Evolutionary conservation across 2,329 filamentous ascomycete genomes (phyloP).

Genomic region (Amauroascus verrucosus): DNA sequence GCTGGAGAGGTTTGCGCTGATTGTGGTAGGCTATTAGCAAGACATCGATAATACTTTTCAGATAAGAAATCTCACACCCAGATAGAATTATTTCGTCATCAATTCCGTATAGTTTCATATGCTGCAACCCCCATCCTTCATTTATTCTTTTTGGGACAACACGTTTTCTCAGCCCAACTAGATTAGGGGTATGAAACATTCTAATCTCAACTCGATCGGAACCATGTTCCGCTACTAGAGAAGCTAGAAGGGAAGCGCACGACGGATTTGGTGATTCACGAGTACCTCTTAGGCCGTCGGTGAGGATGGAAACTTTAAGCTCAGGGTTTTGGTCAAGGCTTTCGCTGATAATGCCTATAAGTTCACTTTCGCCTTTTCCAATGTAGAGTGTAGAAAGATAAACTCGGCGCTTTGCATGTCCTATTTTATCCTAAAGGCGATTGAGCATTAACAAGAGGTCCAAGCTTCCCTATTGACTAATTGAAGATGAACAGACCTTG

Average conservation of each 20-base stretch:
- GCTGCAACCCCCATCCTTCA: constrained; percentile 94
- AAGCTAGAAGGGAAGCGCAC: constrained; percentile 76
- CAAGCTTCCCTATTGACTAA: not conserved
- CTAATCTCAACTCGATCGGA: constrained; percentile 75
- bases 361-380: constrained; percentile 80
- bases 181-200: constrained; percentile 96
- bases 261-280: constrained; percentile 78
- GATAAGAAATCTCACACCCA: constrained; percentile 45
- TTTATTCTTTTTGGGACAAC: constrained; percentile 83
- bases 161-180: constrained; percentile 76
- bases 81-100: constrained; percentile 95
- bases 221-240: constrained; percentile 76
- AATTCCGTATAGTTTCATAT: constrained; percentile 96
- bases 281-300: constrained; percentile 82
- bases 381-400: constrained; percentile 97
- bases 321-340: constrained; percentile 64
- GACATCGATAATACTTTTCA: not conserved
- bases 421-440: constrained; percentile 61
- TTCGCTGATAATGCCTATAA: constrained; percentile 67
- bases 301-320: constrained; percentile 77
- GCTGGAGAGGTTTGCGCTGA: constrained; percentile 70
- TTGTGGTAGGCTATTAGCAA: constrained; percentile 9
- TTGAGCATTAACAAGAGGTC: constrained; percentile 15
- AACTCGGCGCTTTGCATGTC: constrained; percentile 63
- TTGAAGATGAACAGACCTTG: constrained; percentile 49